Base-by-base conservation (phyloP, 2,329 filamentous ascomycete species). In the Neophaeococcomyces aloes region DNA sequence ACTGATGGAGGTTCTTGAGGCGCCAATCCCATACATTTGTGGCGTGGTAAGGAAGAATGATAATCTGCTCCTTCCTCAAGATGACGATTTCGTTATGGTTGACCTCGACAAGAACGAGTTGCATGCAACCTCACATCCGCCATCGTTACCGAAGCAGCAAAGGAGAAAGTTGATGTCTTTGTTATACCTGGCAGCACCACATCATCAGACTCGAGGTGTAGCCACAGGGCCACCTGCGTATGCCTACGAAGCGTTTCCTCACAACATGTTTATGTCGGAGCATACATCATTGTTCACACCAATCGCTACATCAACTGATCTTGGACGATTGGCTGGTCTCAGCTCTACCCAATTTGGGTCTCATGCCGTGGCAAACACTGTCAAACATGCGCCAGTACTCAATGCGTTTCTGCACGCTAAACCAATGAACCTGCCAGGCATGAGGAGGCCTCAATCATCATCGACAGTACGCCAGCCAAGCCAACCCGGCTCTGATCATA, bases 21-120 rank as follows among this genome's bases (percentile, higher is more conserved):
- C 89, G 1, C 89, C 89, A 2, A 96, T 91, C 56, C 91, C 91
- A 0, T 98, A 96, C 57, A 94, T 98, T 53, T 86, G 96, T 33
- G 91, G 91, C 38, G 86, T 98, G 46, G 91, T 98, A 65, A 78
- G 88, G 53, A 79, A 88, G 45, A 96, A 96, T 59, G 86, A 93
- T 55, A 78, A 78, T 45, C 76, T 87, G 36, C 81, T 87, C 54
- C 74, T 96, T 32, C 91, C 91, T 0, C 86, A 94, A 5, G 91
- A 96, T 56, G 39, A 27, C 15, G 91, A 96, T 59, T 96, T 89
- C 61, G 88, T 96, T 14, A 71, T 96, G 13, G 87, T 96, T 29
- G 91, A 98, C 62, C 70, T 98, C 40, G 91, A 98, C 62, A 79
- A 83, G 60, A 85, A 98, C 62, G 80, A 80, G 13, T 88, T 98